Evolutionary conservation across 805 yeast species (phyloP).

Genomic region (Metschnikowia orientalis): DNA sequence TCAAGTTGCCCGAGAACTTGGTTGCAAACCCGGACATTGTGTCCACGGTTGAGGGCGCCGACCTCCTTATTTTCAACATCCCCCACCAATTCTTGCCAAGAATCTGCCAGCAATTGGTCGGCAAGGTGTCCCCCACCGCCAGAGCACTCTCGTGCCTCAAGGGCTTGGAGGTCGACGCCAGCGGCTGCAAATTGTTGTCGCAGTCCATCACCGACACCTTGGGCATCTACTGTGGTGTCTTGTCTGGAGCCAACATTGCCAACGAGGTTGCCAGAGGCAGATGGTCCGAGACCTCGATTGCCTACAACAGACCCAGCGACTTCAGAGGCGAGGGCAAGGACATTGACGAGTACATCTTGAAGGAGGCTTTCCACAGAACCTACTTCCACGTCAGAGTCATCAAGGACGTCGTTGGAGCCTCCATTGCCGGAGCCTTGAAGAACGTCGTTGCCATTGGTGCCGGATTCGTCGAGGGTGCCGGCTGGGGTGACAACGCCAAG

Average conservation of each 20-base stretch:
- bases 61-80: conserved; percentile 41
- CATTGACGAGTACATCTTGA: conserved; percentile 36
- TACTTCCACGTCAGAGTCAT: conserved; percentile 45
- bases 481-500: conserved; percentile 49
- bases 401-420: conserved; percentile 43
- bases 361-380: conserved; percentile 42
- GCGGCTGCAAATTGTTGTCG: conserved; percentile 42
- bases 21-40: conserved; percentile 39
- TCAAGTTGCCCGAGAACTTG: conserved; percentile 39
- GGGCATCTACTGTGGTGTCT: conserved; percentile 42
- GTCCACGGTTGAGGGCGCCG: conserved; percentile 37
- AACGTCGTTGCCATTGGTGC: conserved; percentile 45
- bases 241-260: conserved; percentile 48
- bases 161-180: conserved; percentile 42
- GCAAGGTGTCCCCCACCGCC: conserved; percentile 33
- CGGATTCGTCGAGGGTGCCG: conserved; percentile 44
- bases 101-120: conserved; percentile 36
- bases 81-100: conserved; percentile 44
- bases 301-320: conserved; percentile 37
- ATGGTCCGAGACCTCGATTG: conserved; percentile 46
- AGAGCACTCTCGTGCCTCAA: conserved; percentile 45
- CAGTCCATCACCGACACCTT: conserved; percentile 41
- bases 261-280: conserved; percentile 43
- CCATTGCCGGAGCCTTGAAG: conserved; percentile 46
- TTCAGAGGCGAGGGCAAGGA: conserved; percentile 40